Conservation (phyloP, 2,329 filamentous ascomycete species). For the Sporothrix euskadiensis region DNA sequence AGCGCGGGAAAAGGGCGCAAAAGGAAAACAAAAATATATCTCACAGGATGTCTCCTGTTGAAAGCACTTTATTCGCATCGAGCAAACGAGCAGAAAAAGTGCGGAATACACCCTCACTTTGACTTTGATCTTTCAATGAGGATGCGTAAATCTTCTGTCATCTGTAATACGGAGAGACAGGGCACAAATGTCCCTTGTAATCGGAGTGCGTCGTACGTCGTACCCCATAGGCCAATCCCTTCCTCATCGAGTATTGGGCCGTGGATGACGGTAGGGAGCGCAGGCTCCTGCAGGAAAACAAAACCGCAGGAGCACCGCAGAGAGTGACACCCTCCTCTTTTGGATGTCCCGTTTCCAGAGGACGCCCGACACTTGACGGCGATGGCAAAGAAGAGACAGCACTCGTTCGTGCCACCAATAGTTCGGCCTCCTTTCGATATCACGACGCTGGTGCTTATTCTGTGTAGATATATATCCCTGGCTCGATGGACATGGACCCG, state of each 20-base stretch:
- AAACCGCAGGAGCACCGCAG: not conserved
- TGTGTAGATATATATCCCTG: not conserved
- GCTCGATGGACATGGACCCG: not conserved
- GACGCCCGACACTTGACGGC: not conserved
- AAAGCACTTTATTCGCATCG: not conserved
- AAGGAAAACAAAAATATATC: not conserved
- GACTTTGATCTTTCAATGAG: not conserved
- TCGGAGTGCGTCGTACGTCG: not conserved
- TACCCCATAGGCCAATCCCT: conserved; percentile 9
- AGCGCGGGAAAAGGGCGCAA: not conserved
- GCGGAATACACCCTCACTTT: not conserved
- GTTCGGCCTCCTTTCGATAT: not conserved
- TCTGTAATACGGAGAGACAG: not conserved
- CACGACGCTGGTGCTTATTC: not conserved
- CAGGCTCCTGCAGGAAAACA: conserved; percentile 9
- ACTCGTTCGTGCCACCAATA: not conserved
- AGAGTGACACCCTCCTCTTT: conserved; percentile 7
- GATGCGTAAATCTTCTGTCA: not conserved
- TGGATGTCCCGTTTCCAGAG: not conserved
- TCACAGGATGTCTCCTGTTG: not conserved
- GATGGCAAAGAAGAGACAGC: not conserved
- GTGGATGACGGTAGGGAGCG: not conserved
- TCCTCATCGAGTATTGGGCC: not conserved
- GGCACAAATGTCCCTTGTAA: not conserved
- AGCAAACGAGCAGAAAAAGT: not conserved